Evolutionary conservation across 2,329 filamentous ascomycete genomes (phyloP).

Genomic region (Hypoxylon sp.): DNA sequence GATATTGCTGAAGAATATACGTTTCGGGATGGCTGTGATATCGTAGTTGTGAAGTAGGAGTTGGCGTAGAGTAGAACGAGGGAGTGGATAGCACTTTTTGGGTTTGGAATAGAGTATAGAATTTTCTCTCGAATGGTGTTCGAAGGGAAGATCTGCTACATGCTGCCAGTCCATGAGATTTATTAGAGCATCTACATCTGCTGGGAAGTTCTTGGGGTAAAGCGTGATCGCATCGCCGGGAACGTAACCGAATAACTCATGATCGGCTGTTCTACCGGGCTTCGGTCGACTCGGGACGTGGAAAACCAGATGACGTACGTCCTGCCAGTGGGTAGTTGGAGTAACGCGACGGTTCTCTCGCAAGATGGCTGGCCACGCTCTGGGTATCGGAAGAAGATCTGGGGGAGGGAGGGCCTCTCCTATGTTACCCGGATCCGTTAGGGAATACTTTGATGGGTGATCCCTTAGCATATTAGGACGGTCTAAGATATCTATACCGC

Average conservation of each 20-base stretch:
- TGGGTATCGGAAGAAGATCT: slow-evolving; percentile 64
- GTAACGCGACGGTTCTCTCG: slow-evolving; percentile 77
- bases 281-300: slow-evolving; percentile 48
- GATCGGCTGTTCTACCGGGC: slow-evolving; percentile 39
- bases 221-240: slow-evolving; percentile 85
- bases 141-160: slow-evolving; percentile 75
- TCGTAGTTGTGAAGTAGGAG: slow-evolving; percentile 87
- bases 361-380: slow-evolving; percentile 65
- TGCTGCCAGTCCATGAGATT: slow-evolving; percentile 79
- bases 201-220: slow-evolving; percentile 85
- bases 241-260: slow-evolving; percentile 51
- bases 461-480: slow-evolving; percentile 51
- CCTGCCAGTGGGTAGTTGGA: slow-evolving; percentile 83
- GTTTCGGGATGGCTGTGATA: slow-evolving; percentile 86
- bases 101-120: slow-evolving; percentile 33
- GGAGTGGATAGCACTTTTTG: slow-evolving; percentile 48
- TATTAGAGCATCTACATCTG: slow-evolving; percentile 82
- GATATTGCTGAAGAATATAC: slow-evolving; percentile 83
- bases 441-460: slow-evolving; percentile 46
- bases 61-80: slow-evolving; percentile 70
- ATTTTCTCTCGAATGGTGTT: slow-evolving; percentile 38
- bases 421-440: slow-evolving; percentile 33
- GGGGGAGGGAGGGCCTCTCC: slow-evolving; percentile 40
- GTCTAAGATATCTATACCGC: slow-evolving; percentile 46
- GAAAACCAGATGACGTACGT: slow-evolving; percentile 83